Conservation (phyloP, 257 asterid species). For the Solanum lignicaule region DNA sequence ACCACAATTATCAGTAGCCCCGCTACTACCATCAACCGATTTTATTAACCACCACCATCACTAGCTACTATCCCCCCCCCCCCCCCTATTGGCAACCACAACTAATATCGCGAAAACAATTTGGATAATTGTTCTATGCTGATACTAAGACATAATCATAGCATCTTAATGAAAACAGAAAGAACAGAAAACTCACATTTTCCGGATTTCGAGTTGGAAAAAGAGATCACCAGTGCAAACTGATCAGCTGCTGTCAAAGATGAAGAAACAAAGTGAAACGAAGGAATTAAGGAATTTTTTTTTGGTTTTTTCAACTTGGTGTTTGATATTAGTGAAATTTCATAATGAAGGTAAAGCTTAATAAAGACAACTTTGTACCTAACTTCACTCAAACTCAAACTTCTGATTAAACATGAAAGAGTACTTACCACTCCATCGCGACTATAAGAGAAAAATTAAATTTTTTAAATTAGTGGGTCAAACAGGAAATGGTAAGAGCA, state of each 20-base stretch:
- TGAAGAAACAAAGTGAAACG: background rate
- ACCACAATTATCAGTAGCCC: background rate
- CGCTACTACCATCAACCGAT: background rate
- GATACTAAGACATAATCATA: background rate
- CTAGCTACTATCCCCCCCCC: background rate
- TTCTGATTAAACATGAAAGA: no score
- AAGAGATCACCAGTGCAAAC: background rate
- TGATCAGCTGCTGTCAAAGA: background rate
- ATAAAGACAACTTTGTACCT: no score
- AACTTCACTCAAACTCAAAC: background rate
- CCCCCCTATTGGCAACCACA: background rate
- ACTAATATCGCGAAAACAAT: background rate
- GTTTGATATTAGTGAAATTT: no score
- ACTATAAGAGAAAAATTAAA: no score
- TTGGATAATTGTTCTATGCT: no score
- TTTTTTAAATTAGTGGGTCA: no score
- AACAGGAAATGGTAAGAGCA: no score
- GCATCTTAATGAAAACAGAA: background rate
- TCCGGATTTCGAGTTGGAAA: background rate
- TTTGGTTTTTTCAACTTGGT: no score
- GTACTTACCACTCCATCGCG: no score
- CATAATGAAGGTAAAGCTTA: no score
- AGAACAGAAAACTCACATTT: background rate
- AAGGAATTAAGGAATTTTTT: no score
- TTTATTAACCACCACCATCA: background rate